A percentile compares a stretch with the other conserved stretches of the same genome.
Evolutionary conservation across 306 rosid species (phyloP).

Genomic region (Myrica gale): DNA sequence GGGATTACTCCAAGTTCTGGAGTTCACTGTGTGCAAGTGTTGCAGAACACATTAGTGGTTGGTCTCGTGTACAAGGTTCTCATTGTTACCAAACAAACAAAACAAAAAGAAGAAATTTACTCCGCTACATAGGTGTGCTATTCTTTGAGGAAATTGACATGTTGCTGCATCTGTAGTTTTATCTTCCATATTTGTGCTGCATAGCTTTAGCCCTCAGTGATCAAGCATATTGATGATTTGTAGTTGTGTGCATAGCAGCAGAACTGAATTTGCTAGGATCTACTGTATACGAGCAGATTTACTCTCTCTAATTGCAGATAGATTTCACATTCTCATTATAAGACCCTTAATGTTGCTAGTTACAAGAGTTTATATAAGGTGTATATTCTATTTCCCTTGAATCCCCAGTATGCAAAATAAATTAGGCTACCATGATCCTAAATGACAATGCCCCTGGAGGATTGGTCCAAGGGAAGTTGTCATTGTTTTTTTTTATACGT

Average conservation of each 20-base stretch:
- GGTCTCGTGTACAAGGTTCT: too few species aligned
- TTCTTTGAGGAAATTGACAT: not conserved
- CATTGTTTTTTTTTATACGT: too few species aligned
- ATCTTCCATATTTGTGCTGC: not conserved
- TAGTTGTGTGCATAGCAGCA: not conserved
- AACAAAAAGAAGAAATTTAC: not conserved
- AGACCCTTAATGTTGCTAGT: not conserved
- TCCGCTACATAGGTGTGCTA: not conserved
- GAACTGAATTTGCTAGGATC: not conserved
- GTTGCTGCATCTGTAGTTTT: not conserved
- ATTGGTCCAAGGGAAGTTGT: not conserved
- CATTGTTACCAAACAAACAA: too few species aligned
- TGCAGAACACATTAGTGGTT: too few species aligned
- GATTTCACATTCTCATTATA: not conserved
- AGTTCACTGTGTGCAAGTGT: too few species aligned
- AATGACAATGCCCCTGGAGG: not conserved
- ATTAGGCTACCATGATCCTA: too few species aligned
- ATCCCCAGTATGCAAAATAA: not conserved
- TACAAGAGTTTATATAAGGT: not conserved
- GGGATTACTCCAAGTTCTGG: too few species aligned
- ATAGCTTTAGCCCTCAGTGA: not conserved
- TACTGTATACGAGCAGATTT: not conserved
- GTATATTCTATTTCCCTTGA: not conserved
- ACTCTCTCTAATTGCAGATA: not conserved
- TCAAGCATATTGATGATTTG: not conserved